A percentile compares a stretch with the other conserved stretches of the same genome.
Evolutionary conservation across 164 flowering plant species (phyloP).

Genomic region (Chloranthus sessilifolius): DNA sequence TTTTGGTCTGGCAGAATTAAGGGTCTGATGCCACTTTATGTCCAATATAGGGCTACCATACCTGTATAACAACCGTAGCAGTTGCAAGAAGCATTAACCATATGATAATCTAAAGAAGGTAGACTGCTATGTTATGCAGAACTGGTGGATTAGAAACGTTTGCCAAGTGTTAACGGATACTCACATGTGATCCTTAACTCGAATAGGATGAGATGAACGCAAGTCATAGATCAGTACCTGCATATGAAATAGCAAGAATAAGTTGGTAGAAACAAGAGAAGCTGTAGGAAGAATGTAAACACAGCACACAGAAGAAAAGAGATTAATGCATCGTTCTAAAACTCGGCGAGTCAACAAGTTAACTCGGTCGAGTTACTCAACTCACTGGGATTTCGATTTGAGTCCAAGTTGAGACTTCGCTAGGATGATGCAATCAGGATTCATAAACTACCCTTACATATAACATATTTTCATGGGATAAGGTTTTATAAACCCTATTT

Average conservation of each 20-base stretch:
- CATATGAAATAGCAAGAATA: conserved; percentile 14
- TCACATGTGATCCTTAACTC: conserved; percentile 88
- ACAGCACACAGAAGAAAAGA: too few species aligned
- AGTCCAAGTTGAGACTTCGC: too few species aligned
- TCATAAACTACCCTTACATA: too few species aligned
- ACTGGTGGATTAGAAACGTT: not conserved
- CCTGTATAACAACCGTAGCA: conserved; percentile 35
- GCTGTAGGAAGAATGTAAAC: too few species aligned
- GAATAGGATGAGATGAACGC: conserved; percentile 79
- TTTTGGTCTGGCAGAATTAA: conserved; percentile 60
- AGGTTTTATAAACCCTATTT: too few species aligned
- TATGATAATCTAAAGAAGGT: not conserved
- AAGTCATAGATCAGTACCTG: conserved; percentile 93
- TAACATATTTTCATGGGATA: too few species aligned
- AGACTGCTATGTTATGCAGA: too few species aligned
- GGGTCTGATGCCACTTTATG: conserved; percentile 91
- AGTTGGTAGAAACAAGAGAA: not conserved
- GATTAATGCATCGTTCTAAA: too few species aligned
- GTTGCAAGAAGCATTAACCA: conserved; percentile 3
- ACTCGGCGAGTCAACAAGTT: too few species aligned
- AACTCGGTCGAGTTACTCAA: too few species aligned
- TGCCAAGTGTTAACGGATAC: conserved; percentile 13
- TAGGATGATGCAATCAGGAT: too few species aligned
- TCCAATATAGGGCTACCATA: conserved; percentile 81
- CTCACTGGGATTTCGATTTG: too few species aligned